Evolutionary conservation across 495 filamentous ascomycete genomes (phyloP), one percentile per base, ranked within the genome.

Genomic region (Talaromyces thailandensis): DNA sequence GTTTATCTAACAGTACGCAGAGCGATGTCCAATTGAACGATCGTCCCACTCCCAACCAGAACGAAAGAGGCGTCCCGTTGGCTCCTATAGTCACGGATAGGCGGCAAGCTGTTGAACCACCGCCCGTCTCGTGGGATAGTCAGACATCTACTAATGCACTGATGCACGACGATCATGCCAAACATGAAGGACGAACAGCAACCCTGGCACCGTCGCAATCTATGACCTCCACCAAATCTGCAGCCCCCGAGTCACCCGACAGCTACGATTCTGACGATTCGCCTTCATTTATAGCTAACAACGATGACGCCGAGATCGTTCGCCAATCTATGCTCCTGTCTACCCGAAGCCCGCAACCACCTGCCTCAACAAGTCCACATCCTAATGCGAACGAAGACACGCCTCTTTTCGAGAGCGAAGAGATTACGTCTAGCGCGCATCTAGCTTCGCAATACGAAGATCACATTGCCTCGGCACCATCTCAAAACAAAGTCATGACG

Each of bases 401-500:
- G 12, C 69, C 79, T 6, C 69, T 83, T 56, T 82, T 86, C 66
- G 79, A 78, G 21, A 69, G 70, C 51, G 63, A 64, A 29, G 69
- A 71, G 18, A 59, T 56, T 62, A 6, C 45, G 50, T 82, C 79
- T 16, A 77, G 83, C 45, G 80, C 82, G n/a, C 81, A 78, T 61
- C 70, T 87, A 63, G 82, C 80, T 11, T 76, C 74, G 16, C 72
- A 78, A 64, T 81, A 76, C 59, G 79, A 81, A 45, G 71, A 75
- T 37, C 71, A 64, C 9, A 59, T 76, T 43, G 76, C 76, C 6
- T 78, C 69, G 59, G 64, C 69, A 23, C 71, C 75, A 74, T 26
- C 71, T 7, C 69, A 76, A 21, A 88, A 86, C 70, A 94, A 92
- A 69, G 84, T 94, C 45, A 95, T 96, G 91, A 95, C 91, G 1